Percentiles rank a stretch among this genome's conserved stretches.
Conservation (phyloP, 2,329 filamentous ascomycete species). For the Monilinia laxa region DNA sequence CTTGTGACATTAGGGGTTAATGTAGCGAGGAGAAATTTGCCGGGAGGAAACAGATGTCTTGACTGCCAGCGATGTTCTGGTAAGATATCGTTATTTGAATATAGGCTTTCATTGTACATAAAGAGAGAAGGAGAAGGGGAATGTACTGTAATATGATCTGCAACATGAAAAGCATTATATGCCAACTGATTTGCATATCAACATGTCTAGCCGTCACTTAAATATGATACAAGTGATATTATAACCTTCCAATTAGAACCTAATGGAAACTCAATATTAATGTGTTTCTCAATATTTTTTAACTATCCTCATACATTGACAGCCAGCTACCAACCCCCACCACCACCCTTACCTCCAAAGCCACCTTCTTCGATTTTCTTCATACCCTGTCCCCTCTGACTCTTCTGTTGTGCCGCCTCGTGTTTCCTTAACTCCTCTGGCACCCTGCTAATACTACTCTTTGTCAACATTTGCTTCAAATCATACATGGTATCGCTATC, state of each 20-base stretch:
- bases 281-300: neutral
- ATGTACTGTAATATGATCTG: neutral
- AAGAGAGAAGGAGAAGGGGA: neutral
- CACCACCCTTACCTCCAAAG: constrained; percentile 42
- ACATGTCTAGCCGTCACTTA: neutral
- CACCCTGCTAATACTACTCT: constrained; percentile 83
- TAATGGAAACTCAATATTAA: neutral
- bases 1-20: too few species aligned
- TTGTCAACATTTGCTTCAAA: constrained; percentile 90
- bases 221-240: neutral
- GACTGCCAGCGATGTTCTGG: neutral
- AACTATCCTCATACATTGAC: neutral
- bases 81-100: neutral
- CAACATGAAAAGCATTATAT: neutral
- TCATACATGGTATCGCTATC: constrained; percentile 91
- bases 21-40: neutral
- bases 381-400: constrained; percentile 47
- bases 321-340: constrained; percentile 13
- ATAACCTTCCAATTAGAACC: neutral
- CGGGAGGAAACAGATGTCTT: neutral
- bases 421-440: constrained; percentile 89
- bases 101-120: neutral
- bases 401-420: constrained; percentile 86
- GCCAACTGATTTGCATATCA: neutral
- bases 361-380: constrained; percentile 49